Evolutionary conservation across 306 rosid species (phyloP), one percentile per base, ranked within the genome.

Genomic region (Pyrus communis): DNA sequence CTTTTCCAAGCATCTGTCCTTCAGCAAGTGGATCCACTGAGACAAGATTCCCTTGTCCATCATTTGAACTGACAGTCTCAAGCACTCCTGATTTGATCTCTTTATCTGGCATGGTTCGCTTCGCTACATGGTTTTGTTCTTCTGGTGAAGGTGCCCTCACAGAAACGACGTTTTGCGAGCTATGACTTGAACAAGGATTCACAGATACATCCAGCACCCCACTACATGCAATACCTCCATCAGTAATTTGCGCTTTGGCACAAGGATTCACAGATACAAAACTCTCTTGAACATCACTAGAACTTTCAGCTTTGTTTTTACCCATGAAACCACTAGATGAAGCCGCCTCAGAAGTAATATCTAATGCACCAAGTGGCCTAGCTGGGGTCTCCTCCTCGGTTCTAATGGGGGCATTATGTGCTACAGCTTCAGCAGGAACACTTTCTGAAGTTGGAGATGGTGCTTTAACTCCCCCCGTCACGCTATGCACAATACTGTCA

Each of bases 231-330:
- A 59, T 57, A 67, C 73, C 77, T 73, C 70, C 80, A 60, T 70
- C 82, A 76, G 80, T 71, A 82, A 52, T 66, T 30, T 19, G 66
- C 67, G 35, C 84, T 58, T 73, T 76, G 78, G 79, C 65, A 66
- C 52, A 63, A 63, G 83, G 78, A 68, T 65, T 67, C 52, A 67
- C 14, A 60, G 84, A 74, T 78, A 43, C 51, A 31, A 72, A 13
- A 28, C 59, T 81, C 78, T 45, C 78, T 71, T 59, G 87, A 79
- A 18, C 68, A 35, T 77, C 86, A 89, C 75, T 55, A 74, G 80
- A 59, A 73, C 54, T 82, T 43, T 59, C 81, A 76, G 75, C 27
- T 55, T 59, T 71, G 61, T 72, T 6, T 65, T 40, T 30, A 71
- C 57, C 79, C 72, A 46, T 76, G 65, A 57, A 31, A 69, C 27